phyloP scores from a whole-genome alignment of 257 asterid genomes.

The Scutellaria galericulata region DNA sequence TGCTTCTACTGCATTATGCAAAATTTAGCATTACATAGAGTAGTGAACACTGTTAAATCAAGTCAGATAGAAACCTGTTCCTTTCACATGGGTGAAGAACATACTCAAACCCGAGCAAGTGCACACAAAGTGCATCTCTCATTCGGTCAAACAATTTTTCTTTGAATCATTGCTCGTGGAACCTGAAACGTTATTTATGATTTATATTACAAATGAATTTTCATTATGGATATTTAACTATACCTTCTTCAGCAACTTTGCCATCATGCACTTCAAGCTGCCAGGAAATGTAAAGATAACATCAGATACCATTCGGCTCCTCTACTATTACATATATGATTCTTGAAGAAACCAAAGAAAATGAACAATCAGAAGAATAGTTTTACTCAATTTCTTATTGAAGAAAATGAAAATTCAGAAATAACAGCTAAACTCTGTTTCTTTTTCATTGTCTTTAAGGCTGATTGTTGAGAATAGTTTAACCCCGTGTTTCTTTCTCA shows the following conservation, averaged over 20 bases:
- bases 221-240: slow-evolving; percentile 10
- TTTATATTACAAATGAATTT: background rate
- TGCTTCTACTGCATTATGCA: slow-evolving; percentile 52
- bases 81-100: background rate
- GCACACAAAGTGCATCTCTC: background rate
- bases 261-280: slow-evolving; percentile 94
- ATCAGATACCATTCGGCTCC: slow-evolving; percentile 32
- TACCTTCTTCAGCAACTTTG: slow-evolving; percentile 83
- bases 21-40: slow-evolving; percentile 18
- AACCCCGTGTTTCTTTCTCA: background rate
- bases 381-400: background rate
- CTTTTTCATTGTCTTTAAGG: background rate
- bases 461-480: background rate
- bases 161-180: background rate
- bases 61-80: background rate
- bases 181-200: background rate
- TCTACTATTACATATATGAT: slow-evolving; percentile 8
- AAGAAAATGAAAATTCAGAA: background rate
- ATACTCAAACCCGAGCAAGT: slow-evolving; percentile 3
- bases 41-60: background rate
- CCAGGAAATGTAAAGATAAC: slow-evolving; percentile 34
- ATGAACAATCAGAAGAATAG: background rate
- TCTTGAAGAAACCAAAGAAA: background rate
- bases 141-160: background rate
- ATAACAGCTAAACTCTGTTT: background rate